These are phyloP conservation scores for Mycosphaerelloides madeirae DNA, from an alignment of 2,329 filamentous ascomycete genomes.

Conservation along the genomic window DNA sequence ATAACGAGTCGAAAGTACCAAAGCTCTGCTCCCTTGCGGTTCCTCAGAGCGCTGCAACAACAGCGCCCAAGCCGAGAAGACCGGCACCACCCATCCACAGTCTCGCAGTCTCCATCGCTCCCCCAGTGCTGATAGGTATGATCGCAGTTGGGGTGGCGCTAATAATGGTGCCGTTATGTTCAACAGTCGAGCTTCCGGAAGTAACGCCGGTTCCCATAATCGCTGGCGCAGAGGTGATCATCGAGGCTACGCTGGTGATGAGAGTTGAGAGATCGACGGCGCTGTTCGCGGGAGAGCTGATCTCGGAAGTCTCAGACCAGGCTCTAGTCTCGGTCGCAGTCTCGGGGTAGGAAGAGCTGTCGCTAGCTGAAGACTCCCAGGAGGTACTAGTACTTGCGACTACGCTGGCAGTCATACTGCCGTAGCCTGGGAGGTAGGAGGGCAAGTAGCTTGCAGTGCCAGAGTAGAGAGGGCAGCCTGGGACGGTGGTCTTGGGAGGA, in stretches of 20 bases:
- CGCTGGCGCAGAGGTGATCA: not conserved
- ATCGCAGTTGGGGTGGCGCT: not conserved
- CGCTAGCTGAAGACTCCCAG: not conserved
- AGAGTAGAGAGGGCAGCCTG: slow-evolving; percentile 54
- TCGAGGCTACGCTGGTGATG: not conserved
- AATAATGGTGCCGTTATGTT: slow-evolving; percentile 3
- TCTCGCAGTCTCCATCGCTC: slow-evolving; percentile 43
- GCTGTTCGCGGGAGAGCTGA: not conserved
- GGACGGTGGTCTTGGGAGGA: slow-evolving; percentile 57
- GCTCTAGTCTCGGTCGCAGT: not conserved
- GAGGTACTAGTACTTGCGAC: slow-evolving; percentile 4
- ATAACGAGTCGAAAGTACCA: too few species aligned
- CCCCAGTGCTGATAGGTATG: slow-evolving; percentile 28
- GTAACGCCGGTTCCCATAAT: not conserved
- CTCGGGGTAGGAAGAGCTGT: not conserved
- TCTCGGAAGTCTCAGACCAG: not conserved
- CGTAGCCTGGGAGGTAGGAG: slow-evolving; percentile 41
- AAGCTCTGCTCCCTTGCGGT: too few species aligned
- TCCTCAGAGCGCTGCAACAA: slow-evolving; percentile 17
- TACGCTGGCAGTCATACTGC: slow-evolving; percentile 11
- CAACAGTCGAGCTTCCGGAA: not conserved
- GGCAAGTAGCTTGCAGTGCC: slow-evolving; percentile 55
- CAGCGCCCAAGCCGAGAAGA: slow-evolving; percentile 30
- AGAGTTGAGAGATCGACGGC: not conserved
- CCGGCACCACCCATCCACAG: slow-evolving; percentile 44